Percentiles rank a stretch among this genome's conserved stretches.
phyloP scores from a whole-genome alignment of 139 green algal genomes.

The Chlamydomonas asymmetrica region DNA sequence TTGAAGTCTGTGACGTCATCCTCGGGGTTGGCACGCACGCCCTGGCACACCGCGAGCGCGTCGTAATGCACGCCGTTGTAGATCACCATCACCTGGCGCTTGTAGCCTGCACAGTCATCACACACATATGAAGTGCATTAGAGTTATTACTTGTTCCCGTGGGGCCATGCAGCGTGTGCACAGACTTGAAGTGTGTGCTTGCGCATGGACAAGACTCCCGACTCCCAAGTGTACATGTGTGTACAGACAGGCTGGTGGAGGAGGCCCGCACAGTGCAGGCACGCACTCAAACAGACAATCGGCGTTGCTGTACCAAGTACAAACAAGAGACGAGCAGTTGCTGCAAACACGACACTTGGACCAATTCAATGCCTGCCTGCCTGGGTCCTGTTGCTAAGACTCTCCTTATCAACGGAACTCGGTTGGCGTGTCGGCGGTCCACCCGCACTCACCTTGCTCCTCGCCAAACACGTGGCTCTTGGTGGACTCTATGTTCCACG shows the following conservation, averaged over 20 bases:
- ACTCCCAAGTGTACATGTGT: too few relatives aligned
- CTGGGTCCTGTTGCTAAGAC: too few relatives aligned
- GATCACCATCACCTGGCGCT: conserved; percentile 58
- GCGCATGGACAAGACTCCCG: too few relatives aligned
- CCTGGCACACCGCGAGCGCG: conserved; percentile 49
- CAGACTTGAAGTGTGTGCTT: too few relatives aligned
- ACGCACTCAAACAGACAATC: too few relatives aligned
- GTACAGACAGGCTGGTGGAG: too few relatives aligned
- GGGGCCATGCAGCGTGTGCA: too few relatives aligned
- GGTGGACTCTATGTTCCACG: conserved; percentile 86
- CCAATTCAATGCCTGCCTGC: not conserved
- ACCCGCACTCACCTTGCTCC: conserved; percentile 48
- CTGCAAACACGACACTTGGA: not conserved
- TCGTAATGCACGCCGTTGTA: conserved; percentile 90
- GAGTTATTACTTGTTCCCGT: too few relatives aligned
- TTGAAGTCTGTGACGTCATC: conserved; percentile 51
- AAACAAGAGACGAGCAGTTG: not conserved
- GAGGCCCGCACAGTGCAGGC: too few relatives aligned
- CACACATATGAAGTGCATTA: too few relatives aligned
- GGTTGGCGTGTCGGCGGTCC: too few relatives aligned
- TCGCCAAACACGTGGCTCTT: conserved; percentile 84
- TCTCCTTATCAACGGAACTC: too few relatives aligned
- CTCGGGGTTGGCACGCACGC: conserved; percentile 11
- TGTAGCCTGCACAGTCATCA: conserved; percentile 46
- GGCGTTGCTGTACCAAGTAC: not conserved